Base-by-base conservation (phyloP, 1,284 basidiomycete genomes). In the Singerocomus inundabilis region DNA sequence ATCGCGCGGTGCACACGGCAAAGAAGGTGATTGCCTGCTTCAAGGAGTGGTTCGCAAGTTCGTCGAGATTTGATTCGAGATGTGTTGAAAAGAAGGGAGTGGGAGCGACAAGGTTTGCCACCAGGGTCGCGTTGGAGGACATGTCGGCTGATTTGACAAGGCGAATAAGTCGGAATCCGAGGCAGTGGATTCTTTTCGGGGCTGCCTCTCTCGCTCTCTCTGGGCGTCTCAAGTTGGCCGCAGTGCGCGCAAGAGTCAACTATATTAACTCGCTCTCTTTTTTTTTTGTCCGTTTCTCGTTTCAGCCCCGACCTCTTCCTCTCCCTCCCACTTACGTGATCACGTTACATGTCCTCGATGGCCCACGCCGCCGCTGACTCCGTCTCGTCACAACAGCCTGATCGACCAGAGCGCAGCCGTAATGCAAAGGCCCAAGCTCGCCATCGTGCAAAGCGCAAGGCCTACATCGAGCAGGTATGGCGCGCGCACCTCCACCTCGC, bases 381-480 rank as follows among this genome's bases (percentile, higher is more conserved):
- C 42, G 67, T 69, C 53, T 68, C 64, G 64, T 66, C 64, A 66
- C 64, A 70, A 35, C 36, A 66, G 45, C 1, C 60, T 42, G 75
- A 77, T 63, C 71, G 72, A 34, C 85, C 86, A 72, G 85, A 88
- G 69, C 84, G 87, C 55, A 85, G 84, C 72, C 82, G 89, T 72
- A 91, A 91, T 72, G 89, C 88, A 50, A 91, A 88, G 67, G 92
- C 91, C 4, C 91, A 95, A 73, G 90, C 91, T 46, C 77, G 91
- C 61, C 91, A 94, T 75, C 82, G 91, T 49, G 92, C 91, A 66
- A 94, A 94, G 72, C 80, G 92, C 70, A 94, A 94, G 75, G 91
- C 91, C 11, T 93, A 94, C 73, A 90, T 94, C 63, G 91, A 93
- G 61, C 85, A 91, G 74, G 91, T 90, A 1, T 10, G 52, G n/a